These are phyloP conservation scores for Sporothrix mexicana DNA, from an alignment of 2,329 filamentous ascomycete genomes.

Conservation along the genomic window DNA sequence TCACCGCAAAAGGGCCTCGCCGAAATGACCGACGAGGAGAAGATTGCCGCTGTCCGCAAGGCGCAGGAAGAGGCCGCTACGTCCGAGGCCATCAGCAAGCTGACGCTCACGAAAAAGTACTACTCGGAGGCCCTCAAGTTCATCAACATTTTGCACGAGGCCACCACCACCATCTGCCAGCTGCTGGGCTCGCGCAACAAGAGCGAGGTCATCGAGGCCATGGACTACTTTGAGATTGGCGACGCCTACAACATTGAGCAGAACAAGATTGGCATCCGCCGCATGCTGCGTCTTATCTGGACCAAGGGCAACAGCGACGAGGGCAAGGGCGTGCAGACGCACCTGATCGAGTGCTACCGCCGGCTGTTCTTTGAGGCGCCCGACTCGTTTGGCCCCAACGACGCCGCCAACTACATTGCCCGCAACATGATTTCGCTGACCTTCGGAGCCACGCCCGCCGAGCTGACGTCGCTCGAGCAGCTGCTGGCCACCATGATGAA, in stretches of 20 bases:
- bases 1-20: conserved; percentile 62
- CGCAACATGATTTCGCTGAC: conserved; percentile 99
- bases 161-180: conserved; percentile 81
- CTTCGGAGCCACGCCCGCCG: conserved; percentile 91
- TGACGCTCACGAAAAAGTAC: conserved; percentile 87
- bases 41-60: conserved; percentile 74
- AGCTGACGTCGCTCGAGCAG: conserved; percentile 94
- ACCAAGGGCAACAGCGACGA: conserved; percentile 99
- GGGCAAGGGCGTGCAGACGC: conserved; percentile 95
- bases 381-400: conserved; percentile 83
- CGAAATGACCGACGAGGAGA: conserved; percentile 79
- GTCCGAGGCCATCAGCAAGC: conserved; percentile 83
- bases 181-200: conserved; percentile 94
- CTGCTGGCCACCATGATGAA: conserved; percentile 98
- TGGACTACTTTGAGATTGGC: conserved; percentile 96
- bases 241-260: conserved; percentile 97
- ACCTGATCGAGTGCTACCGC: conserved; percentile 96
- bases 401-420: conserved; percentile 92
- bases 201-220: conserved; percentile 97
- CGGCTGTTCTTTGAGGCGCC: conserved; percentile 95
- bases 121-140: conserved; percentile 93
- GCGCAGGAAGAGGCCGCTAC: conserved; percentile 87
- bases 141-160: conserved; percentile 86
- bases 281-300: conserved; percentile 97
- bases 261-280: conserved; percentile 87